Evolutionary conservation across 192 early-diverging fungal genomes (phyloP).

Genomic region (Podila clonocystis): DNA sequence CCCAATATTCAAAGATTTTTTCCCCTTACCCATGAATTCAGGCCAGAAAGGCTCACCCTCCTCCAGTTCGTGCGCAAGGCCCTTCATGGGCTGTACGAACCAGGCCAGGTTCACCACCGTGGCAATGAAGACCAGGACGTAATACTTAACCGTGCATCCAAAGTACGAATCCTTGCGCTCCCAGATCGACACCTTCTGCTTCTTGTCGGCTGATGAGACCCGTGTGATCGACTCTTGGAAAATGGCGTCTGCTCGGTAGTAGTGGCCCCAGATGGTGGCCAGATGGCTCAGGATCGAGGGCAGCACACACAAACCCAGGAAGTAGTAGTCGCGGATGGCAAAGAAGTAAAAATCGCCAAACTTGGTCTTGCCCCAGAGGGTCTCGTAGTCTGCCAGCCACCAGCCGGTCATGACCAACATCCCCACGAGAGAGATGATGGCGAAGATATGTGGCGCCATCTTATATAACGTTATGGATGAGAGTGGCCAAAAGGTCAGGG

Average conservation of each 20-base stretch:
- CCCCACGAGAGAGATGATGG: neutral
- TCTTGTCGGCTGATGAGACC: neutral
- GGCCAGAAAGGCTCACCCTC: neutral
- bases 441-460: neutral
- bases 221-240: constrained; percentile 5
- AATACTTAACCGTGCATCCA: constrained; percentile 12
- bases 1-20: neutral
- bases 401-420: neutral
- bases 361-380: constrained; percentile 3
- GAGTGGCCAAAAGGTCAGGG: neutral
- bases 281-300: constrained; percentile 13
- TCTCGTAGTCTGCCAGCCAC: constrained; percentile 7
- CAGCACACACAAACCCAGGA: neutral
- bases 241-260: constrained; percentile 14
- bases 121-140: neutral
- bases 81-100: constrained; percentile 3
- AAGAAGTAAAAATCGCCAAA: constrained; percentile 4
- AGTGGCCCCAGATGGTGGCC: constrained; percentile 21
- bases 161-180: neutral
- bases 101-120: constrained; percentile 7
- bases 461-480: neutral
- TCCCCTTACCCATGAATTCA: neutral
- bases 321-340: constrained; percentile 14
- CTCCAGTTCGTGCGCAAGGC: neutral
- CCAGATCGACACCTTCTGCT: neutral